Evolutionary conservation across 129 eudicot species (phyloP).

Genomic region (Flaveria trinervia): DNA sequence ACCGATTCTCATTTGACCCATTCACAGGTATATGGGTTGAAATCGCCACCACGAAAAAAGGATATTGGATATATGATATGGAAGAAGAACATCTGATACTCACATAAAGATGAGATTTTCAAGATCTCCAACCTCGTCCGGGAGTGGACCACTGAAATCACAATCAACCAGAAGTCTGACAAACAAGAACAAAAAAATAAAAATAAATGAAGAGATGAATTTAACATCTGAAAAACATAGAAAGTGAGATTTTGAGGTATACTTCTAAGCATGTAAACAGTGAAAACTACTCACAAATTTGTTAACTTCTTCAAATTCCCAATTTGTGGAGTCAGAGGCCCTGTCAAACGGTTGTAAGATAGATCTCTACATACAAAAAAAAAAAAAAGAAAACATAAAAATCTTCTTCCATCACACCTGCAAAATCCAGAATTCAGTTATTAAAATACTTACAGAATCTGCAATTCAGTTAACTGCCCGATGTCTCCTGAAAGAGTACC

Average conservation of each 20-base stretch:
- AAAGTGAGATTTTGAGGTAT: not conserved
- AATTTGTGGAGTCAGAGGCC: slow-evolving; percentile 66
- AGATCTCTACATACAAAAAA: slow-evolving; percentile 59
- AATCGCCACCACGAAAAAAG: not conserved
- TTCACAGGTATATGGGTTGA: not conserved
- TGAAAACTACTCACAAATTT: slow-evolving; percentile 54
- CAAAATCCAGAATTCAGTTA: not conserved
- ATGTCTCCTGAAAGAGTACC: slow-evolving; percentile 68
- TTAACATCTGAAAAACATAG: not conserved
- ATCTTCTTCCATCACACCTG: not conserved
- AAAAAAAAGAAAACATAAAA: not conserved
- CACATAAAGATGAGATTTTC: slow-evolving; percentile 55
- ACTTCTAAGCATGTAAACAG: not conserved
- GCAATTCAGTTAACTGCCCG: slow-evolving; percentile 52
- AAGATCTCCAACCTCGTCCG: slow-evolving; percentile 68
- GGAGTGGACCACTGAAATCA: slow-evolving; percentile 70
- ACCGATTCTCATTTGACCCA: not conserved
- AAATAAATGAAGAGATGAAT: not conserved
- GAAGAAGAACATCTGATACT: slow-evolving; percentile 32
- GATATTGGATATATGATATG: not conserved
- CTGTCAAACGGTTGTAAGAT: slow-evolving; percentile 78
- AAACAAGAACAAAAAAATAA: not conserved
- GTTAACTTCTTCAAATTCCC: slow-evolving; percentile 59
- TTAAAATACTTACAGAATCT: slow-evolving; percentile 55
- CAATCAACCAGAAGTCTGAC: slow-evolving; percentile 74